phyloP scores from a whole-genome alignment of 2,329 filamentous ascomycete genomes.

The Hymenoscyphus occultus region DNA sequence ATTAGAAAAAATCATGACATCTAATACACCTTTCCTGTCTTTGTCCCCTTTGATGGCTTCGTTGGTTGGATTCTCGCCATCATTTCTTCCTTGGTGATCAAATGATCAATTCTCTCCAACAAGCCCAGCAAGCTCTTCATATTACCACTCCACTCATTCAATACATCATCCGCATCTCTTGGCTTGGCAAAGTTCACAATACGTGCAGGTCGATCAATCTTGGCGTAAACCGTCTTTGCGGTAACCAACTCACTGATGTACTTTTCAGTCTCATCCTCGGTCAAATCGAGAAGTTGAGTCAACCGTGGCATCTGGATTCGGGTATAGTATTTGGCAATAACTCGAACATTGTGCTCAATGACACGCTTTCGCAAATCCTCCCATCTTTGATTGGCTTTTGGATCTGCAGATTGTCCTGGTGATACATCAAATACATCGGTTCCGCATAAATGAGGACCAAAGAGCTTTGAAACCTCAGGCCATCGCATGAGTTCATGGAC shows the following conservation, averaged over 20 bases:
- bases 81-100: constrained; percentile 99
- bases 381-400: constrained; percentile 84
- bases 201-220: constrained; percentile 90
- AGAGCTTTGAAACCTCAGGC: constrained; percentile 87
- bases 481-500: constrained; percentile 97
- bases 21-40: constrained; percentile 40
- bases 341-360: constrained; percentile 97
- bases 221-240: constrained; percentile 95
- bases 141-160: constrained; percentile 98
- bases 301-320: constrained; percentile 90
- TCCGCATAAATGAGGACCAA: constrained; percentile 79
- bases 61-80: constrained; percentile 91
- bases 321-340: constrained; percentile 98
- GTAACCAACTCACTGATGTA: constrained; percentile 97
- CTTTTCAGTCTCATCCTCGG: constrained; percentile 95
- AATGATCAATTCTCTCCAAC: constrained; percentile 88
- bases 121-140: constrained; percentile 90
- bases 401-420: constrained; percentile 63
- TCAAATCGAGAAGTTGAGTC: constrained; percentile 85
- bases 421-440: constrained; percentile 85
- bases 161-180: constrained; percentile 87
- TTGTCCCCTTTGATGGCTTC: constrained; percentile 31
- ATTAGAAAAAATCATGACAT: constrained; percentile 18
- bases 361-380: constrained; percentile 95
- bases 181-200: constrained; percentile 95